Percentiles rank a stretch among this genome's conserved stretches.
Conservation (phyloP, 805 yeast species). For the Starmera caribaea region DNA sequence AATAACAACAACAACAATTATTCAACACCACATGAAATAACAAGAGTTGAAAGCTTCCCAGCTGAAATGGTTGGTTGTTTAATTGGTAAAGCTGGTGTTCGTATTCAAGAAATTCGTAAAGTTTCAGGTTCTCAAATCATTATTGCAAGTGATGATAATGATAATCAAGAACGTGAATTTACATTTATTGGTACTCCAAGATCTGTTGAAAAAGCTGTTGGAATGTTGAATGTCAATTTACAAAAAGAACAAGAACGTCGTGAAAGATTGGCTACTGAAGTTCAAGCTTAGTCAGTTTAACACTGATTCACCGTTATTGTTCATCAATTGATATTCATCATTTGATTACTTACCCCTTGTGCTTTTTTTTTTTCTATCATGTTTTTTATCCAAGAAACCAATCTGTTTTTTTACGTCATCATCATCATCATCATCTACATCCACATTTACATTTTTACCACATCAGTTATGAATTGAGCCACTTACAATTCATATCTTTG, state of each 20-base stretch:
- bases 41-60: constrained; percentile 51
- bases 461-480: too few relatives aligned
- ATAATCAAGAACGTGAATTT: constrained; percentile 55
- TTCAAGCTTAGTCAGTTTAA: constrained; percentile 2
- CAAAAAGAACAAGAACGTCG: constrained; percentile 50
- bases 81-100: constrained; percentile 76
- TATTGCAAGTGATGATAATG: constrained; percentile 61
- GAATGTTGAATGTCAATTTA: constrained; percentile 45
- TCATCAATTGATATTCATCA: not conserved
- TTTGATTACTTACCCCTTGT: not conserved
- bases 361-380: not conserved
- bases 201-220: constrained; percentile 48
- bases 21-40: constrained; percentile 5
- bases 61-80: constrained; percentile 82
- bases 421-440: too few relatives aligned
- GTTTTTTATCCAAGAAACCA: too few relatives aligned
- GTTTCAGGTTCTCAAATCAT: constrained; percentile 70
- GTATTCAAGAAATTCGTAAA: constrained; percentile 80
- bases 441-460: too few relatives aligned
- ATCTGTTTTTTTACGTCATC: too few relatives aligned
- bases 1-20: too few relatives aligned
- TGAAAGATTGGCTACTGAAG: constrained; percentile 16
- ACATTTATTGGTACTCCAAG: constrained; percentile 50
- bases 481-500: too few relatives aligned
- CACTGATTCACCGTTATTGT: not conserved